Conservation (phyloP, 1,139 yeast genomes). For the Scheffersomyces illinoinensis region DNA sequence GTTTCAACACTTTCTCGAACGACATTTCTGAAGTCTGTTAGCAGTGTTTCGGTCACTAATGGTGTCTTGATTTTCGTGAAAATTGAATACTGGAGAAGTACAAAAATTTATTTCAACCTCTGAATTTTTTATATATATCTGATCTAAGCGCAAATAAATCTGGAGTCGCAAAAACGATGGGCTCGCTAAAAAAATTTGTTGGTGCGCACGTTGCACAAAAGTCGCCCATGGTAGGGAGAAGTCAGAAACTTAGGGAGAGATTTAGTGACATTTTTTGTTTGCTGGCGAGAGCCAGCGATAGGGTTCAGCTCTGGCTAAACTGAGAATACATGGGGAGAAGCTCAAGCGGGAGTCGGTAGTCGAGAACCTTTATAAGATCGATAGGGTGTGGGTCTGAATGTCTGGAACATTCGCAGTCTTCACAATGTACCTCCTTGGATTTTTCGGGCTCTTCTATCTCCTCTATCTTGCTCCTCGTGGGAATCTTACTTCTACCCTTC, state of each 20-base stretch:
- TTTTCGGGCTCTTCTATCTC: not conserved
- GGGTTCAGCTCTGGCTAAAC: not conserved
- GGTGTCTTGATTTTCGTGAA: not conserved
- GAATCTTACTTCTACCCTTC: not conserved
- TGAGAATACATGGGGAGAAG: not conserved
- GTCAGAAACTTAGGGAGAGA: not conserved
- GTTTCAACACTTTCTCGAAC: constrained; percentile 62
- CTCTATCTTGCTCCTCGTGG: not conserved
- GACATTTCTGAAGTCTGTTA: constrained; percentile 50
- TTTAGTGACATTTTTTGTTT: not conserved
- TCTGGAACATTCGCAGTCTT: not conserved
- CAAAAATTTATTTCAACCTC: not conserved
- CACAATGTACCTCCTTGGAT: not conserved
- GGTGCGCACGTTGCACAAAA: not conserved
- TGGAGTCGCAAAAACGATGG: not conserved
- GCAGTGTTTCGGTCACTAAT: not conserved
- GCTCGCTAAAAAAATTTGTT: not conserved
- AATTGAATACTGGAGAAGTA: not conserved
- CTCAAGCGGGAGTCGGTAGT: not conserved
- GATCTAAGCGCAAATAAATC: not conserved
- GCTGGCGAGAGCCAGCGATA: not conserved
- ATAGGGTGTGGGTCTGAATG: not conserved
- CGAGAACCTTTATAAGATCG: not conserved
- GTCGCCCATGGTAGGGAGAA: not conserved
- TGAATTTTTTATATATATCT: not conserved